Evolutionary conservation across 805 yeast genomes (phyloP).

Genomic region (Cyberlindnera maritima): DNA sequence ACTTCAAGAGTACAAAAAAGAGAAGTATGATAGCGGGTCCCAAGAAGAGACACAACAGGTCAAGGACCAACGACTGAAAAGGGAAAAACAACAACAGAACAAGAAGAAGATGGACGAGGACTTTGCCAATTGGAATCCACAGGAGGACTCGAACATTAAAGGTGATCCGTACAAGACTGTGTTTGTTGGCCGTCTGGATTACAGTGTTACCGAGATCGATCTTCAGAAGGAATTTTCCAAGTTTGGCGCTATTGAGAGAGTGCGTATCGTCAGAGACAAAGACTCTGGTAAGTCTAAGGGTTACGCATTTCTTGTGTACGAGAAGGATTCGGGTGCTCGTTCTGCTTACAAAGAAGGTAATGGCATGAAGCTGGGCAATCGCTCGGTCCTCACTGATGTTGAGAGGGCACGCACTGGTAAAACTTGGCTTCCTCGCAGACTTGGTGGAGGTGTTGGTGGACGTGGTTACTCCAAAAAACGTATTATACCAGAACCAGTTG

Average conservation of each 20-base stretch:
- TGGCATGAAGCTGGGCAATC: constrained; percentile 46
- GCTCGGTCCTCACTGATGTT: constrained; percentile 64
- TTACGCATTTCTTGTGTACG: constrained; percentile 79
- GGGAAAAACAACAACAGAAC: constrained; percentile 22
- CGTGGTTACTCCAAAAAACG: constrained; percentile 51
- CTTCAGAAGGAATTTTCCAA: constrained; percentile 56
- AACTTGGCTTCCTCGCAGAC: constrained; percentile 67
- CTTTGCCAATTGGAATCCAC: constrained; percentile 50
- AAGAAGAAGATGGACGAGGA: constrained; percentile 35
- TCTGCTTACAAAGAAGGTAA: constrained; percentile 61
- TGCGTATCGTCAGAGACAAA: constrained; percentile 54
- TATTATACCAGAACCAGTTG: constrained; percentile 13
- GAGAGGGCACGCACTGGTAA: constrained; percentile 67
- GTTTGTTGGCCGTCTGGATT: constrained; percentile 72
- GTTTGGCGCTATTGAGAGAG: constrained; percentile 69
- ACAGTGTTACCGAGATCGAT: constrained; percentile 62
- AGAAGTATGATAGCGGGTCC: constrained; percentile 12
- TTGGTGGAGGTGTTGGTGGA: constrained; percentile 96
- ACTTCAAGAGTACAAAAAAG: constrained; percentile 30
- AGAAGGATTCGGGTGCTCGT: constrained; percentile 55
- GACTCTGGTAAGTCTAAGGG: constrained; percentile 62
- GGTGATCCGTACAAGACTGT: constrained; percentile 80
- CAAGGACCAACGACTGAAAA: constrained; percentile 27
- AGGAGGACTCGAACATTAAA: constrained; percentile 49
- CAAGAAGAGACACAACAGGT: constrained; percentile 32